Evolutionary conservation across 2,329 filamentous ascomycete genomes (phyloP).

Genomic region (Claviceps maximensis): DNA sequence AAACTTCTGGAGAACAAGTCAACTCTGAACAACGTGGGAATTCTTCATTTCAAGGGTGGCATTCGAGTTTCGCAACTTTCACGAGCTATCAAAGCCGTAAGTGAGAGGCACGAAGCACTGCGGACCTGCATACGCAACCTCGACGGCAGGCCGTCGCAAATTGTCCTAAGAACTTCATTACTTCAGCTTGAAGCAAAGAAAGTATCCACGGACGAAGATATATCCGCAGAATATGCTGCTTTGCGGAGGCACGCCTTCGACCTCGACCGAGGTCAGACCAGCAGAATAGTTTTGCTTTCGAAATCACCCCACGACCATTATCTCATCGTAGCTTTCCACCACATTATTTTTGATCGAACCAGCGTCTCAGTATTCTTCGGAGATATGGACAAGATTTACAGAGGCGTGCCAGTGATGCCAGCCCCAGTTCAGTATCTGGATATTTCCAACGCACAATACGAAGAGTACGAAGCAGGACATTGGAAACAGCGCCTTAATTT

Average conservation of each 20-base stretch:
- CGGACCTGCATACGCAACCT: slow-evolving; percentile 14
- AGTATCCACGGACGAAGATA: background rate
- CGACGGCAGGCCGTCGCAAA: background rate
- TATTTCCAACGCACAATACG: background rate
- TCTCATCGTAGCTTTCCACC: background rate
- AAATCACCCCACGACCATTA: background rate
- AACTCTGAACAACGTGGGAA: background rate
- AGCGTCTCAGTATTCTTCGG: background rate
- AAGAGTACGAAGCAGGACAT: background rate
- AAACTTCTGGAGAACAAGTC: background rate
- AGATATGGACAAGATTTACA: background rate
- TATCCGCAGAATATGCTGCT: background rate
- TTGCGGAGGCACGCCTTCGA: background rate
- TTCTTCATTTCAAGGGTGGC: background rate
- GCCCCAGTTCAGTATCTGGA: background rate
- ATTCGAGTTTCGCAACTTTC: slow-evolving; percentile 10
- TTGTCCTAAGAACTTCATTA: background rate
- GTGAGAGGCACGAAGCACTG: slow-evolving; percentile 19
- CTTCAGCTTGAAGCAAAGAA: background rate
- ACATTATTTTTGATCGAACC: background rate
- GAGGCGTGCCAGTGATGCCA: background rate
- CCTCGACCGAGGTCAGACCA: background rate
- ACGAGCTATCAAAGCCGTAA: slow-evolving; percentile 19
- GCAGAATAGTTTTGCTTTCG: background rate
- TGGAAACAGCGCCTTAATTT: background rate